Conservation (phyloP, 2,329 filamentous ascomycete genomes). For the Botrytis fabae region DNA sequence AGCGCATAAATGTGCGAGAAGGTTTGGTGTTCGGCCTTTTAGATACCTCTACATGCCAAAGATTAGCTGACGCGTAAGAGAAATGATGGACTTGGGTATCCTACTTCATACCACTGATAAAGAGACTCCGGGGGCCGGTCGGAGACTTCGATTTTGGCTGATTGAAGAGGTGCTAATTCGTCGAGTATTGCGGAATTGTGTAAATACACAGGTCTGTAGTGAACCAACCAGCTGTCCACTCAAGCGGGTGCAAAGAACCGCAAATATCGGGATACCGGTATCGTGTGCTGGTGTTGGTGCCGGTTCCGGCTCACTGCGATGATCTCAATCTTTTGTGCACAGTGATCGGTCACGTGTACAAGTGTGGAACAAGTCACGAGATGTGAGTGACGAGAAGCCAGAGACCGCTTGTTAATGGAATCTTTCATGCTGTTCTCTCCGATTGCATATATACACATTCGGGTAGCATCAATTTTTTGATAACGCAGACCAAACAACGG, state of each 20-base stretch:
- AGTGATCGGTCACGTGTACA: not conserved
- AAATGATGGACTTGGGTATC: not conserved
- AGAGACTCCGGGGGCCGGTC: no score
- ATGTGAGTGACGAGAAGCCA: not conserved
- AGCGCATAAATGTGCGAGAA: not conserved
- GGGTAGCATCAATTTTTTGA: not conserved
- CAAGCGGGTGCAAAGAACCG: not conserved
- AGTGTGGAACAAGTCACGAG: not conserved
- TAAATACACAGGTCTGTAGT: no score
- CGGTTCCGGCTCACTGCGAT: not conserved
- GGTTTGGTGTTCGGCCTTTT: not conserved
- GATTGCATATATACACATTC: not conserved
- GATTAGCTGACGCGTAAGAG: not conserved
- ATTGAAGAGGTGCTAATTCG: not conserved
- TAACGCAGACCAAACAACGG: not conserved
- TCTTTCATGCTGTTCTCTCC: not conserved
- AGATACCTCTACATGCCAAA: not conserved
- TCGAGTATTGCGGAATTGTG: not conserved
- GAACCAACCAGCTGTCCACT: not conserved
- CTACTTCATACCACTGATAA: not conserved
- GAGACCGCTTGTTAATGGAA: not conserved
- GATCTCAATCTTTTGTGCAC: not conserved
- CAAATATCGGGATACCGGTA: not conserved
- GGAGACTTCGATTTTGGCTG: not conserved
- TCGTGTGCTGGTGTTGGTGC: not conserved